A percentile compares a stretch with the other conserved stretches of the same genome.
Conservation (phyloP, 768 basidiomycete genomes). For the Serendipita vermifera region DNA sequence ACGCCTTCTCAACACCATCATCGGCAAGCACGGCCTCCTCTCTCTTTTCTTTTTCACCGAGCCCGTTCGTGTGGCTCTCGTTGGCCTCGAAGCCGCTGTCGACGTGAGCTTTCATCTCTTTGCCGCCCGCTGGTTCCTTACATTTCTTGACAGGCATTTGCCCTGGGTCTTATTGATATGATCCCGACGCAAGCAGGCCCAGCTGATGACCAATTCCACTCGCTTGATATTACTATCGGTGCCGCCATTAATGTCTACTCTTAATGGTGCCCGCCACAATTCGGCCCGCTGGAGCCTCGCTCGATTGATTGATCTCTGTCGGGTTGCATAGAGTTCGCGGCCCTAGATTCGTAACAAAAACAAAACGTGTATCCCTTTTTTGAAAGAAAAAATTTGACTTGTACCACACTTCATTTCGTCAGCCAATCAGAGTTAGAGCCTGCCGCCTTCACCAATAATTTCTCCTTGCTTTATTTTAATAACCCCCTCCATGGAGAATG, state of each 20-base stretch:
- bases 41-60: background rate
- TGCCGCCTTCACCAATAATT: too few relatives aligned
- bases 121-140: background rate
- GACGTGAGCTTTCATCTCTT: background rate
- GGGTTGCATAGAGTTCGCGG: too few relatives aligned
- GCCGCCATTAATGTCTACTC: background rate
- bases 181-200: background rate
- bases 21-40: background rate
- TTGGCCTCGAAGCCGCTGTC: background rate
- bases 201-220: background rate
- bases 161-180: background rate
- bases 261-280: too few relatives aligned
- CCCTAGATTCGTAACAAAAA: too few relatives aligned
- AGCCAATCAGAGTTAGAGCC: too few relatives aligned
- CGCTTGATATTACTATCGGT: background rate
- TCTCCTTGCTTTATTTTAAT: too few relatives aligned
- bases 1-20: background rate
- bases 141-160: background rate
- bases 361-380: too few relatives aligned
- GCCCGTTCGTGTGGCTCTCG: background rate
- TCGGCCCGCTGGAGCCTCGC: too few relatives aligned
- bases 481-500: constrained; percentile 4
- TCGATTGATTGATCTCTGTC: too few relatives aligned
- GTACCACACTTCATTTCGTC: too few relatives aligned
- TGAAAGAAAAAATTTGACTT: too few relatives aligned